Conservation (phyloP, 164 flowering plant genomes). For the Umbellularia californica region DNA sequence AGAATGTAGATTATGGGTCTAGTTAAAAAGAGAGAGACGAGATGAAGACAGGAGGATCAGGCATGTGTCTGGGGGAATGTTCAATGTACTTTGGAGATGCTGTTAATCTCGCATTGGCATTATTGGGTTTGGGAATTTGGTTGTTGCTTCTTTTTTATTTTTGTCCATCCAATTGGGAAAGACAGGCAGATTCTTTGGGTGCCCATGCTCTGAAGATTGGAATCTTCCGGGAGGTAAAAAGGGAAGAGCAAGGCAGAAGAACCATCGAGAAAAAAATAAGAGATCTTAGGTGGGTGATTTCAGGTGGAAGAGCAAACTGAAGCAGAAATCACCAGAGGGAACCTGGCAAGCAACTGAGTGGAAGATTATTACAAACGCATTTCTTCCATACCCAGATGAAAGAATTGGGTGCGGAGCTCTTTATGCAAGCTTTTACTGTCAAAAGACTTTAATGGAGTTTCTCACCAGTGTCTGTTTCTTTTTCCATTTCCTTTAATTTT, state of each 20-base stretch:
- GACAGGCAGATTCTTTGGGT: not conserved
- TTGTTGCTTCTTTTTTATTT: not conserved
- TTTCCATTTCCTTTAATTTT: not conserved
- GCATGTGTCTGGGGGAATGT: not conserved
- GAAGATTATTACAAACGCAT: not conserved
- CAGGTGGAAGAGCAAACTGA: not conserved
- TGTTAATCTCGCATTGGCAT: not conserved
- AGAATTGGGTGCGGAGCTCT: constrained; percentile 2
- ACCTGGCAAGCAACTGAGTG: not conserved
- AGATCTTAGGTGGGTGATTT: not conserved
- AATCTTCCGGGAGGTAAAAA: not conserved
- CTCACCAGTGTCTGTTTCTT: not conserved
- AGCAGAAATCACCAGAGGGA: not conserved
- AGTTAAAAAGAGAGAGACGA: not conserved
- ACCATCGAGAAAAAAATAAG: not conserved
- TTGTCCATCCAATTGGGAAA: not conserved
- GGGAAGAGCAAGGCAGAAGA: not conserved
- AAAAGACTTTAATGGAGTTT: not conserved
- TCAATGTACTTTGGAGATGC: not conserved
- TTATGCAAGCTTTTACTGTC: not conserved
- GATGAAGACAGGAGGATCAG: not conserved
- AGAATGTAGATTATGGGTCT: constrained; percentile 50
- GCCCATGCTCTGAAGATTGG: not conserved
- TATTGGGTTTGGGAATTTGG: not conserved
- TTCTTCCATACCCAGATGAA: constrained; percentile 2